These are phyloP conservation scores for Rhodotorula sp. DNA, from an alignment of 1,284 basidiomycete genomes.

Conservation along the genomic window DNA sequence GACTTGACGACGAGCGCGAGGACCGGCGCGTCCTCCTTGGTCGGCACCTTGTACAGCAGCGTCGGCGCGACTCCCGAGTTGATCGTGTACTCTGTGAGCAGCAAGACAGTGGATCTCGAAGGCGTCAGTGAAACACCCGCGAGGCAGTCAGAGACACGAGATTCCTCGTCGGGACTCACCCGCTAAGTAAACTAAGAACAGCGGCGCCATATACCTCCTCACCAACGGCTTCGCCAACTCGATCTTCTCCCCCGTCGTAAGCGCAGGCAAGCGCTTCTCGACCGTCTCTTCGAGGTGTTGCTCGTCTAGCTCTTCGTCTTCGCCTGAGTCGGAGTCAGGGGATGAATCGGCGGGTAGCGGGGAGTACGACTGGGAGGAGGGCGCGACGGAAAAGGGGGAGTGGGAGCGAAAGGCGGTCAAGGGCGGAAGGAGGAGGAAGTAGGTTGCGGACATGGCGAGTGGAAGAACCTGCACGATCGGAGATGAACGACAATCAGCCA, in stretches of 20 bases:
- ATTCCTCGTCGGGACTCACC: constrained; percentile 51
- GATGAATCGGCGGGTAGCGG: constrained; percentile 48
- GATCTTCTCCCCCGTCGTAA: constrained; percentile 40
- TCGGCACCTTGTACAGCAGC: constrained; percentile 81
- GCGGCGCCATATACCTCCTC: constrained; percentile 44
- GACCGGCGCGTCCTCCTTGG: constrained; percentile 59
- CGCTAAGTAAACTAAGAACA: constrained; percentile 62
- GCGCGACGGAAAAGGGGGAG: constrained; percentile 55
- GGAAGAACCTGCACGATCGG: constrained; percentile 65
- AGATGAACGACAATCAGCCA: background rate
- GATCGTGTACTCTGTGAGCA: constrained; percentile 36
- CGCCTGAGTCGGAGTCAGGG: constrained; percentile 47
- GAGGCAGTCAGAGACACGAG: background rate
- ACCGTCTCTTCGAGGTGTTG: background rate
- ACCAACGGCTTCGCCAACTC: constrained; percentile 43
- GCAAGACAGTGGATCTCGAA: background rate
- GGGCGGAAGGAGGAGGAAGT: constrained; percentile 69
- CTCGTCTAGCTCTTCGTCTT: constrained; percentile 39
- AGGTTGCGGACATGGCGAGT: constrained; percentile 67
- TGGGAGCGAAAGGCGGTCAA: background rate
- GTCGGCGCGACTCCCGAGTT: constrained; percentile 82
- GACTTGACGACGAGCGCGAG: constrained; percentile 75
- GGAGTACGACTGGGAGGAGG: constrained; percentile 46
- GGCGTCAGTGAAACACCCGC: background rate
- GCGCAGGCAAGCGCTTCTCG: constrained; percentile 19